phyloP scores from a whole-genome alignment of 2,329 filamentous ascomycete genomes.

The Xylariaceae sp. region DNA sequence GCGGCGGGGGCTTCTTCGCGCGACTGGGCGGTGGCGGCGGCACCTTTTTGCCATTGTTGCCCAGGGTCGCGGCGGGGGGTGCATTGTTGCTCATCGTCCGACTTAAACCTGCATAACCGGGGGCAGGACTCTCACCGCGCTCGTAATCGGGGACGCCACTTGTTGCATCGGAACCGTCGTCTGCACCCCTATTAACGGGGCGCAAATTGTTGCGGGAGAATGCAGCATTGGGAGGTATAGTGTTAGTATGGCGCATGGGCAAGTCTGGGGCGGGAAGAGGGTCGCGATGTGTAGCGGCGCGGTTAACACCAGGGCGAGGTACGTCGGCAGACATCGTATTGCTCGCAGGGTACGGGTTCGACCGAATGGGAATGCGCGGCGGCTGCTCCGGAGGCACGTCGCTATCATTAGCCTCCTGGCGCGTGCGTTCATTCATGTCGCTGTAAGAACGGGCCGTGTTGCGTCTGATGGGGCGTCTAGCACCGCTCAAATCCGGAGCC shows the following conservation, averaged over 20 bases:
- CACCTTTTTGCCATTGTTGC: conserved; percentile 34
- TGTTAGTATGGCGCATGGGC: conserved; percentile 23
- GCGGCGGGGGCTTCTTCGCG: conserved; percentile 52
- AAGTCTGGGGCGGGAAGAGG: conserved; percentile 26
- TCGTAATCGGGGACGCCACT: conserved; percentile 49
- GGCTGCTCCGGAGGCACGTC: conserved; percentile 34
- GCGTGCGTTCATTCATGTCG: conserved; percentile 36
- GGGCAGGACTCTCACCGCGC: conserved; percentile 50
- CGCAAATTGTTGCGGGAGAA: conserved; percentile 41
- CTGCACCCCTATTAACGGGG: conserved; percentile 44
- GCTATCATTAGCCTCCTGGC: conserved; percentile 30
- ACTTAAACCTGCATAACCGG: conserved; percentile 51
- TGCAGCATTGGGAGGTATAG: conserved; percentile 32
- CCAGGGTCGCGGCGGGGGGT: conserved; percentile 14
- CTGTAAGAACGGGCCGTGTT: conserved; percentile 44
- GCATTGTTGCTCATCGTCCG: conserved; percentile 39
- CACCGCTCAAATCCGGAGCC: conserved; percentile 25
- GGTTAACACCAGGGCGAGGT: conserved; percentile 28
- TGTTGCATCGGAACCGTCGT: conserved; percentile 47
- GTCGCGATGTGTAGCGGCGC: conserved; percentile 30
- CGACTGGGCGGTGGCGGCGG: conserved; percentile 44
- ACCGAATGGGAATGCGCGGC: conserved; percentile 43
- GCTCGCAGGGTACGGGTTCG: conserved; percentile 30
- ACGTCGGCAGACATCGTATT: conserved; percentile 27
- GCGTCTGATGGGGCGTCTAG: conserved; percentile 34